phyloP scores from a whole-genome alignment of 495 filamentous ascomycete species.

The Penicillium pulvis region DNA sequence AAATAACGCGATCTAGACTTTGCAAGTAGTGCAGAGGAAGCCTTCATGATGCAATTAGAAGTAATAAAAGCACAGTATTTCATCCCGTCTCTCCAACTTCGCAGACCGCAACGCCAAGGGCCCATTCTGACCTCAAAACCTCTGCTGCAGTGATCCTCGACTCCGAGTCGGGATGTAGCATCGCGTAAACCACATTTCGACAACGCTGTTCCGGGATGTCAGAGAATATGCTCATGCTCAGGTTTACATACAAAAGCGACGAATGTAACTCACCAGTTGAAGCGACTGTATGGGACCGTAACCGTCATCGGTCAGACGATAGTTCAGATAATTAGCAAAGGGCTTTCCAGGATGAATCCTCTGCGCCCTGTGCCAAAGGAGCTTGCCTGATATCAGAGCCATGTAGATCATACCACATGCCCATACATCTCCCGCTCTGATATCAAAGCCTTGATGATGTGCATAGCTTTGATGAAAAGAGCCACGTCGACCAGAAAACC shows the following conservation, averaged over 20 bases:
- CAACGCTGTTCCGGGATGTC: slow-evolving; percentile 40
- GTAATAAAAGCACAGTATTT: not conserved
- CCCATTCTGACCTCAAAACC: slow-evolving; percentile 90
- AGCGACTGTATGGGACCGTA: not conserved
- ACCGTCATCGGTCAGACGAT: not conserved
- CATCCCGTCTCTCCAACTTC: slow-evolving; percentile 64
- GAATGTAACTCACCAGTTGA: not conserved
- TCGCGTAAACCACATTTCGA: slow-evolving; percentile 93
- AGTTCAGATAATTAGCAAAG: not conserved
- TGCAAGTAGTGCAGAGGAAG: too few species aligned
- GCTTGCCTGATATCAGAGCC: slow-evolving; percentile 13
- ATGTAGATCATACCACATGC: slow-evolving; percentile 25
- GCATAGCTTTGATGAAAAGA: not conserved
- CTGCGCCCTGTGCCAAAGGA: slow-evolving; percentile 16
- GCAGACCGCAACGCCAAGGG: slow-evolving; percentile 82
- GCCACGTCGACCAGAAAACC: slow-evolving; percentile 6
- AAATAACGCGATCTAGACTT: too few species aligned
- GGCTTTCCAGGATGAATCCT: not conserved
- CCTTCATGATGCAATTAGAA: not conserved
- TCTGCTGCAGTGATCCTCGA: slow-evolving; percentile 86
- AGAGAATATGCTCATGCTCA: not conserved
- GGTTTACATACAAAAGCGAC: not conserved
- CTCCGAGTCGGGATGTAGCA: slow-evolving; percentile 75
- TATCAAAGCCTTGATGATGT: slow-evolving; percentile 8
- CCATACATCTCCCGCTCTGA: slow-evolving; percentile 24